Evolutionary conservation across 768 basidiomycete genomes (phyloP), one percentile per base, ranked within the genome.

Genomic region (Termitomyces sp.): DNA sequence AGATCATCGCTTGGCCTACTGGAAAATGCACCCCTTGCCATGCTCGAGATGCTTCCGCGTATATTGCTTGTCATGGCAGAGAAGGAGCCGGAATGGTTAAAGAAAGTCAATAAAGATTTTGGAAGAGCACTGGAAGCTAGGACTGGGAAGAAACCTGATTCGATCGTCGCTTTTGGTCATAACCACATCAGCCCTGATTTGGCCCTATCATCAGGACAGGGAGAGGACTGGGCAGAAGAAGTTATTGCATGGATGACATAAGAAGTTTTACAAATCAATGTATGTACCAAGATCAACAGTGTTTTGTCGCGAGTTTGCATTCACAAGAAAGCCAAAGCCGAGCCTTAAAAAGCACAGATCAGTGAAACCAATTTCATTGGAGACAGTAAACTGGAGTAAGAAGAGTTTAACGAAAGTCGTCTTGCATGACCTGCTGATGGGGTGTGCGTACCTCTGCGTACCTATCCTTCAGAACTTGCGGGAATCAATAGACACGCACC

Each of bases 131-230:
- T 86, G 38, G 67, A 69, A 53, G 72, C 70, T 40, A 73, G 2
- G 4, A 36, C 36, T 38, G 73, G 71, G 4, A 64, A 64, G 56
- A 53, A 65, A 24, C 67, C 77, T 10, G 64, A 63, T 60, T 71
- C 70, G 44, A 63, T 80, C 18, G 64, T 81, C 26, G 78, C 73
- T 0, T 65, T 66, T 58, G 80, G 80, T 0, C 86, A 89, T 61
- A 88, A 88, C 66, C 87, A 88, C 62, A 71, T 88, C 56, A 88
- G 85, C 58, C 63, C 76, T 16, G 75, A 77, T 50, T 77, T 73
- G 72, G 77, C 75, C 14, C 63, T 86, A 57, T 66, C 73, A 3
- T 79, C 76, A 2, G 85, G 86, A 2, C 68, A 81, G 62, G 87
- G 82, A 18, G 86, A 88, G 63, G 75, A 80, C 33, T 87, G 86